These are phyloP conservation scores for Thalassiosira hispida DNA, from an alignment of 352 stramenopile genomes.

Conservation along the genomic window DNA sequence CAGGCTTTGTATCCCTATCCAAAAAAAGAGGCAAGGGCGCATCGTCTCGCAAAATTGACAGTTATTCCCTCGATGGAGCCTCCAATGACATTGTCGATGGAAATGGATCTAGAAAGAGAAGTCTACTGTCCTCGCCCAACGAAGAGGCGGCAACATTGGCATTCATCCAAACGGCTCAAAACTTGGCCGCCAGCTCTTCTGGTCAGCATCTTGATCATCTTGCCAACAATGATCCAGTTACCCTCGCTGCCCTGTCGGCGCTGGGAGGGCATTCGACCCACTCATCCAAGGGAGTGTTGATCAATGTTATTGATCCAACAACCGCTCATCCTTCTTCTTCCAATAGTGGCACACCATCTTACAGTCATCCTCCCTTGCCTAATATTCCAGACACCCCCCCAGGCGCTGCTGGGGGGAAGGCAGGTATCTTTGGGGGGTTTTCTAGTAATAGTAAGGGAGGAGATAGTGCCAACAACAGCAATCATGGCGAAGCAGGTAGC, in stretches of 20 bases:
- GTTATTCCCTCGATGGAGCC: too few species aligned
- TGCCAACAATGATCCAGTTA: conserved; percentile 21
- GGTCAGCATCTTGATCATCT: not conserved
- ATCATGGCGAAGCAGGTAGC: not conserved
- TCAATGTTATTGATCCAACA: conserved; percentile 79
- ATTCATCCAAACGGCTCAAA: conserved; percentile 25
- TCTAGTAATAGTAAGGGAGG: not conserved
- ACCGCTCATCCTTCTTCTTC: not conserved
- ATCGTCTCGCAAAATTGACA: not conserved
- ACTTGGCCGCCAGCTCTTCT: conserved; percentile 3
- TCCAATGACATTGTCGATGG: not conserved
- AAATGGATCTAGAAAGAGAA: conserved; percentile 1
- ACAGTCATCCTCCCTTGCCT: not conserved
- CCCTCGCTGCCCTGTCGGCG: conserved; percentile 30
- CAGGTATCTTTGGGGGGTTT: conserved; percentile 30
- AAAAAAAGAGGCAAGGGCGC: conserved; percentile 12
- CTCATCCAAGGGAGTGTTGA: conserved; percentile 27
- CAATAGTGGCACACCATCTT: not conserved
- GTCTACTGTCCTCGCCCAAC: not conserved
- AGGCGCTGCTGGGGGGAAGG: not conserved
- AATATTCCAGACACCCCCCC: not conserved
- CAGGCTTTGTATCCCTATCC: conserved; percentile 23
- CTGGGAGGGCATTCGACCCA: conserved; percentile 30
- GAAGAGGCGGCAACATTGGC: conserved; percentile 19
- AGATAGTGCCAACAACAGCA: not conserved